A percentile compares a stretch with the other conserved stretches of the same genome.
phyloP scores from a whole-genome alignment of 768 basidiomycete genomes.

The Glaciozyma martinii region DNA sequence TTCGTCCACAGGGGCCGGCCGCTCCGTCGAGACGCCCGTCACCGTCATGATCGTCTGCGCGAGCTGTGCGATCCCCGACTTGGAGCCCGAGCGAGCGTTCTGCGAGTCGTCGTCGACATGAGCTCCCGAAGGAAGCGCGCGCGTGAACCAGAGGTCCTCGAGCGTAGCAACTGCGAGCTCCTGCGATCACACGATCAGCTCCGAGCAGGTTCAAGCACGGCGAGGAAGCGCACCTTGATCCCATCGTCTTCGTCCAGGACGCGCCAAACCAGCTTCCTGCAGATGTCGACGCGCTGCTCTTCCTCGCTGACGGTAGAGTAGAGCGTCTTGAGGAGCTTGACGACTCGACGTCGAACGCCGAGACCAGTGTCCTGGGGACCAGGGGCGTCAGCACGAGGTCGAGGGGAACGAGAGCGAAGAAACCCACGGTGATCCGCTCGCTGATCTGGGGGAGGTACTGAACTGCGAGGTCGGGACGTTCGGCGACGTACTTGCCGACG shows the following conservation, averaged over 20 bases:
- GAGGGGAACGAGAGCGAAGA: neutral
- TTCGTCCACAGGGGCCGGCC: conserved; percentile 74
- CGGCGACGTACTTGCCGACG: conserved; percentile 93
- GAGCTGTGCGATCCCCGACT: neutral
- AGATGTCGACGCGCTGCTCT: conserved; percentile 63
- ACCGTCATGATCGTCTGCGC: conserved; percentile 67
- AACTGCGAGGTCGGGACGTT: conserved; percentile 73
- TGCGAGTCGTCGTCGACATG: neutral
- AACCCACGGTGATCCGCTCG: conserved; percentile 74
- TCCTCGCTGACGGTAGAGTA: conserved; percentile 58
- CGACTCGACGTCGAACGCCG: conserved; percentile 85
- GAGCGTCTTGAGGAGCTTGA: conserved; percentile 81
- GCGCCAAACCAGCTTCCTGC: conserved; percentile 66
- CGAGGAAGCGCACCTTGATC: conserved; percentile 51
- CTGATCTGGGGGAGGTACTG: conserved; percentile 83
- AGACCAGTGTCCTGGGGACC: conserved; percentile 75
- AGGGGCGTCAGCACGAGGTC: neutral
- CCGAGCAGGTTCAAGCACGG: neutral
- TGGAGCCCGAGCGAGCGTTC: neutral
- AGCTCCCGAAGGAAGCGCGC: neutral
- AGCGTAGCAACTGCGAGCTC: conserved; percentile 82
- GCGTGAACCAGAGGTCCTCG: conserved; percentile 80
- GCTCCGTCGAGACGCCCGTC: conserved; percentile 68
- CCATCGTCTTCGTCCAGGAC: conserved; percentile 89
- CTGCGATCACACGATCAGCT: conserved; percentile 33